Evolutionary conservation across 2,329 filamentous ascomycete genomes (phyloP), one percentile per base, ranked within the genome.

Genomic region (Diplodia seriata): DNA sequence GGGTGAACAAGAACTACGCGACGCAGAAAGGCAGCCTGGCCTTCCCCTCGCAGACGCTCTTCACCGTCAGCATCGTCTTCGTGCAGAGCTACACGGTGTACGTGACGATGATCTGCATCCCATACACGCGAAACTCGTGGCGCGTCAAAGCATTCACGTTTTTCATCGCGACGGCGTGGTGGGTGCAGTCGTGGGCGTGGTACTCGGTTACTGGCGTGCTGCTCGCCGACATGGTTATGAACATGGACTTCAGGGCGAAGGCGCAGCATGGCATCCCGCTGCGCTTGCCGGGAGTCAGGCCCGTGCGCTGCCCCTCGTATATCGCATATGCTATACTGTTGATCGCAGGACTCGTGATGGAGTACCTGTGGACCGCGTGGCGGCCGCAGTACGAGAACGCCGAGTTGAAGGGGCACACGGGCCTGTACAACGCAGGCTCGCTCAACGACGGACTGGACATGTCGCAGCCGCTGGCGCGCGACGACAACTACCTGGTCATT

Each of bases 131-230:
- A 14, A 69, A 72, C 15, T 75, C 75, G 1, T 82, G 81, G 81
- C 80, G 81, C 49, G 71, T 81, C 3, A 77, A 79, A 68, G 78
- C 76, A 2, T 72, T 79, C 31, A 59, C 78, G n/a, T 68, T 73
- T 26, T 82, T 83, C 73, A 76, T 83, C 66, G 51, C 80, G 36
- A 78, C 80, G 3, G 81, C 81, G 1, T 84, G 79, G 75, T 83
- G 82, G 82, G 79, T 82, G 6, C 79, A 83, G 70, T 79, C 76
- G 11, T 83, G 81, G 79, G 81, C 81, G 0, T 83, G 81, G 81
- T 83, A 80, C 69, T 78, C 79, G 18, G 76, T 83, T 50, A 78
- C 79, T 1, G 81, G 79, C 5, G 75, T 83, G 0, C 74, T 97
- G 7, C 71, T 83, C 31, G 77, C 79, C 6, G 82, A 83, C 66